Percentiles rank a stretch among this genome's conserved stretches.
phyloP scores from a whole-genome alignment of 768 basidiomycete genomes.

The Hericium rajendrae region DNA sequence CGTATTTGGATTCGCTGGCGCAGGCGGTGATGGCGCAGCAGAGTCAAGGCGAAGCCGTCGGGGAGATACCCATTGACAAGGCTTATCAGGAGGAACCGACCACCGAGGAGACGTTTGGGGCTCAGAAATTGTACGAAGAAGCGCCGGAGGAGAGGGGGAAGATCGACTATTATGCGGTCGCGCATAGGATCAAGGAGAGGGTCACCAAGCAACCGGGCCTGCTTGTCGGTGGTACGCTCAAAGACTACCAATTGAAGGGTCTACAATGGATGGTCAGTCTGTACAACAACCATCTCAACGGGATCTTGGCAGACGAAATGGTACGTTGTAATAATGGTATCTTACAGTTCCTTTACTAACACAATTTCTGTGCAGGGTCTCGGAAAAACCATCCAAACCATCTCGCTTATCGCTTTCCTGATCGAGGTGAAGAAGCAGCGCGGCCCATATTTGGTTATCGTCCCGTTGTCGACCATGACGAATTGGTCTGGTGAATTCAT shows the following conservation, averaged over 20 bases:
- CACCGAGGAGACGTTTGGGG: conserved; percentile 87
- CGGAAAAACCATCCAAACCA: conserved; percentile 91
- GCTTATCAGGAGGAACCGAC: conserved; percentile 61
- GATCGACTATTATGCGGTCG: conserved; percentile 94
- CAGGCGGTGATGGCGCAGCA: conserved; percentile 93
- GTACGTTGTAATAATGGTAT: conserved; percentile 26
- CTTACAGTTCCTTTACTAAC: neutral
- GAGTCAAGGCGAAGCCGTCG: conserved; percentile 30
- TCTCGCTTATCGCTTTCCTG: conserved; percentile 90
- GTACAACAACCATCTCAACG: conserved; percentile 93
- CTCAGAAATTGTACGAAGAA: conserved; percentile 58
- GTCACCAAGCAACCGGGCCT: conserved; percentile 63
- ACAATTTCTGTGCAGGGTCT: conserved; percentile 51
- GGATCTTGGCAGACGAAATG: conserved; percentile 94
- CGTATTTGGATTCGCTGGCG: conserved; percentile 90
- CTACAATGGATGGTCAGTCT: conserved; percentile 98
- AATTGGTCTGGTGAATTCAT: conserved; percentile 96
- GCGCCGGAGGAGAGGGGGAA: conserved; percentile 53
- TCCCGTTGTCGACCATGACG: conserved; percentile 92
- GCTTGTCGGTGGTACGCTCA: conserved; percentile 80
- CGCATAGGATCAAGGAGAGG: conserved; percentile 86
- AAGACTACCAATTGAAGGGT: conserved; percentile 92
- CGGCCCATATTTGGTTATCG: conserved; percentile 94
- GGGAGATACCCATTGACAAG: conserved; percentile 36
- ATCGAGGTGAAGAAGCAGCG: conserved; percentile 84